A percentile compares a stretch with the other conserved stretches of the same genome.
phyloP scores from a whole-genome alignment of 1,284 basidiomycete genomes.

The Fistulina hepatica region DNA sequence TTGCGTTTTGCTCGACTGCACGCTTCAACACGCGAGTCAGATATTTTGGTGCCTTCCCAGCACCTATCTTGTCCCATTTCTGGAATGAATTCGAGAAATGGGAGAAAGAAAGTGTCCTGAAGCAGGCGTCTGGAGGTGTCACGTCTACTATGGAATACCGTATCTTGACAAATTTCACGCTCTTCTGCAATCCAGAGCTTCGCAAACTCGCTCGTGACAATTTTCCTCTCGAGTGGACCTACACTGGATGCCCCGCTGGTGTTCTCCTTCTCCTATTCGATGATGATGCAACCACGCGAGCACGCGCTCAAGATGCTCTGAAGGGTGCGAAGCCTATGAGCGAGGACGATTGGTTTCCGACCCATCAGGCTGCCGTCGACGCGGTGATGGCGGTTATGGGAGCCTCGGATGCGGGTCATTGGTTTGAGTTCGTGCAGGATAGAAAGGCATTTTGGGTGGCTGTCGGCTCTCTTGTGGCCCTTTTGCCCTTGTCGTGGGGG shows the following conservation, averaged over 20 bases:
- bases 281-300: slow-evolving; percentile 27
- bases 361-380: slow-evolving; percentile 24
- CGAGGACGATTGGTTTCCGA: slow-evolving; percentile 31
- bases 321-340: slow-evolving; percentile 44
- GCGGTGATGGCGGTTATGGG: slow-evolving; percentile 29
- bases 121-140: too few relatives aligned
- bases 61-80: slow-evolving; percentile 43
- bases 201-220: too few relatives aligned
- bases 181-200: too few relatives aligned
- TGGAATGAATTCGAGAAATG: slow-evolving; percentile 56
- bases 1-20: slow-evolving; percentile 3
- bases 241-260: slow-evolving; percentile 50
- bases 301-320: too few relatives aligned
- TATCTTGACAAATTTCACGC: slow-evolving; percentile 51
- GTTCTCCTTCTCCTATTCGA: slow-evolving; percentile 51
- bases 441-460: too few relatives aligned
- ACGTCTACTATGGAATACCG: slow-evolving; percentile 50
- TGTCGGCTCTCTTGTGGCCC: too few relatives aligned
- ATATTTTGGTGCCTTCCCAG: slow-evolving; percentile 54
- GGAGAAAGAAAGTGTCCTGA: slow-evolving; percentile 44
- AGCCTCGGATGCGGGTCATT: too few relatives aligned
- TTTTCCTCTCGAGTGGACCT: too few relatives aligned
- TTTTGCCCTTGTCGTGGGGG: too few relatives aligned
- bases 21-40: too few relatives aligned
- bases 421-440: too few relatives aligned